phyloP scores from a whole-genome alignment of 2,329 filamentous ascomycete genomes.

The Aspergillus fumigatus region DNA sequence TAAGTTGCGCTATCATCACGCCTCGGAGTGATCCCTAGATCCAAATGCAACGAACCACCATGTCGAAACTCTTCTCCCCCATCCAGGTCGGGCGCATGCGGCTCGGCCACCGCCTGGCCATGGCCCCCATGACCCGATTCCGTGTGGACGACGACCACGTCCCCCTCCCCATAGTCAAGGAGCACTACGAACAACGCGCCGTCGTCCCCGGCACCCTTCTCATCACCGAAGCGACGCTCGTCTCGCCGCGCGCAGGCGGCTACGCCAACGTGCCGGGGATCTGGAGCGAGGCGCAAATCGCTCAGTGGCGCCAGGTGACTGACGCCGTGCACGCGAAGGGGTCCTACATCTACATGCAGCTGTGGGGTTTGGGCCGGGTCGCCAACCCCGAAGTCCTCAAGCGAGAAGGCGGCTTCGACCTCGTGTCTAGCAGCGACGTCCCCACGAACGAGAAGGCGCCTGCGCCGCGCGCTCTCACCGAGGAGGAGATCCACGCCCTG shows the following conservation, averaged over 20 bases:
- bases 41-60: slow-evolving; percentile 2
- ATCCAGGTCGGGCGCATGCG: slow-evolving; percentile 38
- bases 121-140: slow-evolving; percentile 57
- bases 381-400: slow-evolving; percentile 36
- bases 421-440: slow-evolving; percentile 21
- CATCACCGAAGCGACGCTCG: slow-evolving; percentile 56
- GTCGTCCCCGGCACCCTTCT: slow-evolving; percentile 52
- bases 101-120: slow-evolving; percentile 47
- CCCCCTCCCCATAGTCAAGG: slow-evolving; percentile 40
- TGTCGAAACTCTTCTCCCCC: slow-evolving; percentile 33
- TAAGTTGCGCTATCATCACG: background rate
- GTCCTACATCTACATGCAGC: slow-evolving; percentile 57
- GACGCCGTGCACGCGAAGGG: slow-evolving; percentile 61
- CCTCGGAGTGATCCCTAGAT: background rate
- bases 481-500: slow-evolving; percentile 41
- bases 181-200: slow-evolving; percentile 54
- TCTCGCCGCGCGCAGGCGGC: slow-evolving; percentile 44
- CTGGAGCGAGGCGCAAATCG: slow-evolving; percentile 53
- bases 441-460: slow-evolving; percentile 19
- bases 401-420: slow-evolving; percentile 8
- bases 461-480: slow-evolving; percentile 28
- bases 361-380: slow-evolving; percentile 59
- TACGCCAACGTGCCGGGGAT: slow-evolving; percentile 55
- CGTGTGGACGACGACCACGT: slow-evolving; percentile 48
- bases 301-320: slow-evolving; percentile 57